Conservation (phyloP, 495 filamentous ascomycete genomes). For the Aspergillus conjunctus region DNA sequence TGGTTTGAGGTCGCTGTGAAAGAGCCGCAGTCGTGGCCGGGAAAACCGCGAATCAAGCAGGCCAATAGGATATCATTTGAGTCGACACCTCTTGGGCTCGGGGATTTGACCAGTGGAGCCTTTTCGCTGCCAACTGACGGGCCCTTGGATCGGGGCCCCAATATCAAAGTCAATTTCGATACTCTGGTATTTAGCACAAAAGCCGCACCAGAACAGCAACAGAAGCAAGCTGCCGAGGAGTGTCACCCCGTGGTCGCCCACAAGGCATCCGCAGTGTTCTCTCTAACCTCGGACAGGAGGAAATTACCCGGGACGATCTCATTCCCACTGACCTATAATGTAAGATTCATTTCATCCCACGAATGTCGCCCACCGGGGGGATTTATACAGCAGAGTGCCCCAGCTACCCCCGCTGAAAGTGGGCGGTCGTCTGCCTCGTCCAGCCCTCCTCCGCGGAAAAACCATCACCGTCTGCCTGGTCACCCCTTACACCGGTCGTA, state of each 20-base stretch:
- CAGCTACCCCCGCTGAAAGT: slow-evolving; percentile 50
- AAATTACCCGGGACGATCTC: slow-evolving; percentile 41
- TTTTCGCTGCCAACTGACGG: slow-evolving; percentile 41
- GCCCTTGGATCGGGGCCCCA: slow-evolving; percentile 13
- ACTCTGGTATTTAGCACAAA: slow-evolving; percentile 29
- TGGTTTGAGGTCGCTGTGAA: slow-evolving; percentile 65
- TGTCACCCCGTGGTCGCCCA: slow-evolving; percentile 44
- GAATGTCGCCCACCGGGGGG: slow-evolving; percentile 61
- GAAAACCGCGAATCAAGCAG: slow-evolving; percentile 43
- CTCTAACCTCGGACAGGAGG: slow-evolving; percentile 33
- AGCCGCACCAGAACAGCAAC: slow-evolving; percentile 24
- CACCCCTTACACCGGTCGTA: slow-evolving; percentile 67
- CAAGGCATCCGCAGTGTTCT: slow-evolving; percentile 55
- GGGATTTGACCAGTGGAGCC: slow-evolving; percentile 51
- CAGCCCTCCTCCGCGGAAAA: slow-evolving; percentile 11
- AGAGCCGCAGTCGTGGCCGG: slow-evolving; percentile 22
- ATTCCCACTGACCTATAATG: slow-evolving; percentile 59
- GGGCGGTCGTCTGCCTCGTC: slow-evolving; percentile 30
- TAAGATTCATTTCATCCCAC: slow-evolving; percentile 66
- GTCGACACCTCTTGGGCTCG: slow-evolving; percentile 42
- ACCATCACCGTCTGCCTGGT: slow-evolving; percentile 45
- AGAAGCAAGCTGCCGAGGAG: slow-evolving; percentile 20
- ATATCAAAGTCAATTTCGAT: slow-evolving; percentile 24
- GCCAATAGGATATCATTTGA: slow-evolving; percentile 36
- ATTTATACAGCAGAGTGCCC: slow-evolving; percentile 29